Base-by-base conservation (phyloP, 2,329 filamentous ascomycete species). In the Venturia asperata region DNA sequence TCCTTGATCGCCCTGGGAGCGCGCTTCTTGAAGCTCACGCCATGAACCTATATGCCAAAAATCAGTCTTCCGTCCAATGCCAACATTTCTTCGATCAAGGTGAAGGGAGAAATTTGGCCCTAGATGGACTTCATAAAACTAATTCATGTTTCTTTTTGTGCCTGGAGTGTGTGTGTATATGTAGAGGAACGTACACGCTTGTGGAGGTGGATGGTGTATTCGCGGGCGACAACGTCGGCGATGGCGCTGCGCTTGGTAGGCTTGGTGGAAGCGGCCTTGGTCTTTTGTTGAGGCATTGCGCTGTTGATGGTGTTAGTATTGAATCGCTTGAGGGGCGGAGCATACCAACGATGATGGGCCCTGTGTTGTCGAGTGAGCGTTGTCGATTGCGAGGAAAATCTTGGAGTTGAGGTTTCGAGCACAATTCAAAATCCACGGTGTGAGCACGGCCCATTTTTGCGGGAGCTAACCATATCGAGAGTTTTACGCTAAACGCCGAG, bases 121-220 rank as follows among this genome's bases (percentile, higher is more conserved):
- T 45, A 67, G 80, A 70, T 78, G 79, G 79, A 81, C 79, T 81
- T 81, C 79, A 81, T 79, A 76, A 81, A 82, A 81, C 79, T 79
- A 79, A 79, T 80, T 78, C 69, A 75, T 72, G 70, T 69, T 73
- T 69, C 34, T 55, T 19, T 58, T 27, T 37, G 60, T 64, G 43
- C 27, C 30, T 21, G 61, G 61, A 37, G 15, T 41, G 30, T 58
- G 52, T 34, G n/a, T 58, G 27, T 58, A 27, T 34, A 5, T 37
- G 52, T 58, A 37, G 52, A 58, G 52, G 37, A 87, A 89, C 89
- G 80, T 92, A 95, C 91, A 83, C 93, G 90, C 90, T 96, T 97
- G 91, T 99, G 94, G 76, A 99, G 85, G 87, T 99, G 93, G 85
- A 99, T 97, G 82, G 94, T 99, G 88, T 99, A 99, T 86, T 99